Base-by-base conservation (phyloP, 2,329 filamentous ascomycete species). In the Juglanconis juglandina region DNA sequence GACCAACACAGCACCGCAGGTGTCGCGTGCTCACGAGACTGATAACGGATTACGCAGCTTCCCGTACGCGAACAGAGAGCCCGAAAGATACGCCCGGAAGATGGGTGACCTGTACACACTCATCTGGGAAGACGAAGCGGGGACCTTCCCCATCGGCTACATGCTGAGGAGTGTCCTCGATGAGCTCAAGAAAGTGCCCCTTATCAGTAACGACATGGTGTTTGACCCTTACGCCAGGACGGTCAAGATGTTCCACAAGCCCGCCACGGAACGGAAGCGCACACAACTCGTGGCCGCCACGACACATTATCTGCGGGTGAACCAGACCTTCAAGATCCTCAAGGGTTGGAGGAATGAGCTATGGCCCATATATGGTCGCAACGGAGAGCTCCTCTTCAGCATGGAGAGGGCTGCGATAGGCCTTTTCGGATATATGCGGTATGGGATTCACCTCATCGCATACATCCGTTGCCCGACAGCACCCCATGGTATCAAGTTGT, bases 381-480 rank as follows among this genome's bases (percentile, higher is more conserved):
- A 83, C 37, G 79, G 82, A 39, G 80, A 85, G 63, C 70, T 91
- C 8, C 75, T 94, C 3, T 89, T 91, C 71, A 88, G 83, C 71
- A 85, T 94, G 71, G 92, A 96, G 73, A 82, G 92, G n/a, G 81
- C 83, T 14, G 91, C 89, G 5, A 84, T 85, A 59, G 84, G 88
- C 0, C 76, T 96, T 8, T 87, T 96, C 52, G 92, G 92, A 1
- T 80, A 89, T 1, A 84, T 89, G 66, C 86, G 87, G 7, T 96
- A 92, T 70, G 92, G 92, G 24, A 86, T 92, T 37, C 90, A 96
- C 72, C 85, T 96, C 83, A 90, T 86, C 34, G 90, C 85, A 5
- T 96, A 90, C 68, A 82, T 89, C 14, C 70, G 5, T 74, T 72
- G 24, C 77, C 81, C 44, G 73, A 72, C 35, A 68, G 76, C 69